Evolutionary conservation across 129 eudicot genomes (phyloP).

Genomic region (Chrysanthemum makinoi): DNA sequence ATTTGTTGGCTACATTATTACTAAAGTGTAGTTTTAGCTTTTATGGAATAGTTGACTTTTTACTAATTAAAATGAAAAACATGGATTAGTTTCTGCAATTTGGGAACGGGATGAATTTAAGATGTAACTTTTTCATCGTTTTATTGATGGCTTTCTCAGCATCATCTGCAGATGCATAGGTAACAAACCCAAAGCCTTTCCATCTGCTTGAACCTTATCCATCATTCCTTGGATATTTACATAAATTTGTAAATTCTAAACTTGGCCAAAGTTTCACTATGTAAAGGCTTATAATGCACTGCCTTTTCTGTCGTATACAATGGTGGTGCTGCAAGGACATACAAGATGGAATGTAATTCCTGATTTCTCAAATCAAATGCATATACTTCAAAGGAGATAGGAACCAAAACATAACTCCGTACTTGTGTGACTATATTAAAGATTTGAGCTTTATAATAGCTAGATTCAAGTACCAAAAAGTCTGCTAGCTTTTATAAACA

Average conservation of each 20-base stretch:
- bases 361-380: slow-evolving; percentile 2
- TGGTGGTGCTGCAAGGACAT: slow-evolving; percentile 62
- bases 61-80: not conserved
- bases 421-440: not conserved
- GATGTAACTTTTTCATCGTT: slow-evolving; percentile 69
- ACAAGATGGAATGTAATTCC: not conserved
- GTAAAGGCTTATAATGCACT: slow-evolving; percentile 61
- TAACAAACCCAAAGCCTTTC: slow-evolving; percentile 88
- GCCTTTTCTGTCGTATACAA: slow-evolving; percentile 75
- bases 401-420: not conserved
- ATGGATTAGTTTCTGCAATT: not conserved
- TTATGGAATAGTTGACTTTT: not conserved
- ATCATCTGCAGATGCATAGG: slow-evolving; percentile 81
- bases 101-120: not conserved
- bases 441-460: not conserved
- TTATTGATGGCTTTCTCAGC: slow-evolving; percentile 74
- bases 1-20: not conserved
- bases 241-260: slow-evolving; percentile 10
- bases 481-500: no score
- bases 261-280: slow-evolving; percentile 58
- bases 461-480: no score
- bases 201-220: slow-evolving; percentile 74
- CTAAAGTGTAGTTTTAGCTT: not conserved
- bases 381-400: slow-evolving; percentile 6
- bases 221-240: slow-evolving; percentile 53